Evolutionary conservation across 805 yeast species (phyloP), one percentile per base, ranked within the genome.

Genomic region (Hanseniaspora lindneri): DNA sequence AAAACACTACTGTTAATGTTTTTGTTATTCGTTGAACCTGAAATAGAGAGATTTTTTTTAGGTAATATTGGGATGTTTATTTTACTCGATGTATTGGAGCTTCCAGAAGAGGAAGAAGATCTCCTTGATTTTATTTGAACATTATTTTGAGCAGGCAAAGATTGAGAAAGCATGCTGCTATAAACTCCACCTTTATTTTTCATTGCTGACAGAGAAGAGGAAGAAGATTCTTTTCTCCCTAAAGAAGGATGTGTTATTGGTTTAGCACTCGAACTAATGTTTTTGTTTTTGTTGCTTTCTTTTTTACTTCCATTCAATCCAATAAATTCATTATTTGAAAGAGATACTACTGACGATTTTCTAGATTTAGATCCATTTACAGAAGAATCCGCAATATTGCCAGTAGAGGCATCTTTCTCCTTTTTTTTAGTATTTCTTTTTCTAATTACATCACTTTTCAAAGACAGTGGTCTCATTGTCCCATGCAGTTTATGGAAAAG

Each of bases 361-460:
- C 24, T 32, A 6, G 33, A 5, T 13, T 23, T 41, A 16, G 28
- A 32, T 14, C 14, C 39, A 19, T 29, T 39, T 10, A 34, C 40
- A n/a, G 13, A 21, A 9, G 29, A 20, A 27, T 41, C 49, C 11
- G 41, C 28, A 19, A 41, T 35, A 7, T 35, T 33, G 19, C 17
- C 16, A 11, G 25, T 28, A 30, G 50, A 28, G 20, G 42, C 41
- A 44, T 53, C 63, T 51, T 58, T 55, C 40, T 75, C 72, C 44
- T 96, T 72, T 63, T 88, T 95, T 52, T 62, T 61, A 13, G 66
- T 58, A 47, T 61, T 64, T 56, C 98, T 74, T 64, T 87, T 85
- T 63, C 87, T 86, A 49, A 89, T 88, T 1, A 88, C 92, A 61
- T 88, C 96, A 0, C 96, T 83, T 60, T 87, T 88, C 57, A 88